These are phyloP conservation scores for Tephrocybe rancida DNA, from an alignment of 768 basidiomycete genomes.

Conservation along the genomic window DNA sequence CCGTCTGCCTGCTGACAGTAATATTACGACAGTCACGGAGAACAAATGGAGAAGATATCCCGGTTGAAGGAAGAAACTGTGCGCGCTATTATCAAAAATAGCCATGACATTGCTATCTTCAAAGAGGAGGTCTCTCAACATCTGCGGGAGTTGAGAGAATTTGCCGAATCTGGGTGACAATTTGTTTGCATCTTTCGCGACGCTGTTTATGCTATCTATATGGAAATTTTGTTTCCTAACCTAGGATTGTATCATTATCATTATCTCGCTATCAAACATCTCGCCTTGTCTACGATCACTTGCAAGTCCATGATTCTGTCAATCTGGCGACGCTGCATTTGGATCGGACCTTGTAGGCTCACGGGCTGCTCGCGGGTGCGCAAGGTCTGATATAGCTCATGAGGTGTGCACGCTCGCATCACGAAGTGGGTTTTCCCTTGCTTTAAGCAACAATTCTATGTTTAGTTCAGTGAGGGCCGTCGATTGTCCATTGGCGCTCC, in stretches of 20 bases:
- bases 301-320: background rate
- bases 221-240: background rate
- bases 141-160: slow-evolving; percentile 67
- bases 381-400: no score
- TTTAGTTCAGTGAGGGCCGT: no score
- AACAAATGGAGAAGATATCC: slow-evolving; percentile 75
- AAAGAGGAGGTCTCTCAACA: slow-evolving; percentile 77
- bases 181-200: background rate
- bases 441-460: no score
- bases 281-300: background rate
- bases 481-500: no score
- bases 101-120: slow-evolving; percentile 81
- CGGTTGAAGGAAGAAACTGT: slow-evolving; percentile 80
- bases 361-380: no score
- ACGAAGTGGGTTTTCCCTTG: no score
- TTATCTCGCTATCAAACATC: background rate
- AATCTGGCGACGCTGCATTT: background rate
- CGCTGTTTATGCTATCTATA: background rate
- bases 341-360: no score
- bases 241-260: slow-evolving; percentile 5
- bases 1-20: slow-evolving; percentile 5
- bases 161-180: slow-evolving; percentile 44
- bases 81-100: slow-evolving; percentile 81
- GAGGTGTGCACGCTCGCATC: no score
- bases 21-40: slow-evolving; percentile 60